A percentile compares a stretch with the other conserved stretches of the same genome.
phyloP scores from a whole-genome alignment of 169 alveolate genomes.

The Plasmodium gonderi region DNA sequence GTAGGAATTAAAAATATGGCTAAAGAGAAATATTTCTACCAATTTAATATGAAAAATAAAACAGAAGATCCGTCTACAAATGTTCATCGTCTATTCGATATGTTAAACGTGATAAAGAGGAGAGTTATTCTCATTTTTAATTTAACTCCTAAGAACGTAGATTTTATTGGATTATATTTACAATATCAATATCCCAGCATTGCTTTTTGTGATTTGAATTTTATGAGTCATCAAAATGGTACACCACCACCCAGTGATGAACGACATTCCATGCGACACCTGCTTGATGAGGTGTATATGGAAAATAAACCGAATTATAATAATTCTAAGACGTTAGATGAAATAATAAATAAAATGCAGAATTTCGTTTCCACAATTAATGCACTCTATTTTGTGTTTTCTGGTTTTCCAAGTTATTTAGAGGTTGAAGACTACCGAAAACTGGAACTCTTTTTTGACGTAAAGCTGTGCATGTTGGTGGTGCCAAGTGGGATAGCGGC shows the following conservation, averaged over 20 bases:
- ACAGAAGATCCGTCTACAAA: background rate
- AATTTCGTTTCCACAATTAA: background rate
- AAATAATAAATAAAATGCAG: slow-evolving; percentile 37
- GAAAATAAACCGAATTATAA: background rate
- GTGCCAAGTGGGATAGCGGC: background rate
- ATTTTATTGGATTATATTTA: slow-evolving; percentile 53
- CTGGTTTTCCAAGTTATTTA: slow-evolving; percentile 38
- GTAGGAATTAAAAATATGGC: background rate
- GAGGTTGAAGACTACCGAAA: slow-evolving; percentile 41
- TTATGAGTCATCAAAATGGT: background rate
- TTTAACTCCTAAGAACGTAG: slow-evolving; percentile 9
- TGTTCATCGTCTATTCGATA: background rate
- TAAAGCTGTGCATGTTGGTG: slow-evolving; percentile 40
- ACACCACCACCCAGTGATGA: background rate
- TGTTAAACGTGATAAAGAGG: slow-evolving; percentile 11
- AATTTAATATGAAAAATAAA: slow-evolving; percentile 8
- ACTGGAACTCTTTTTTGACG: slow-evolving; percentile 45
- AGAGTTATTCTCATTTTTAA: slow-evolving; percentile 40
- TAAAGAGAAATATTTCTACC: background rate
- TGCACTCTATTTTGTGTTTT: slow-evolving; percentile 49
- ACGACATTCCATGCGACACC: background rate
- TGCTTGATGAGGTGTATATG: background rate
- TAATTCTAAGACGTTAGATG: background rate
- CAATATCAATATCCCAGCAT: slow-evolving; percentile 46
- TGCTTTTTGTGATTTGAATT: slow-evolving; percentile 22